Evolutionary conservation across 2,329 filamentous ascomycete genomes (phyloP).

Genomic region (Nigrospora osmanthi): DNA sequence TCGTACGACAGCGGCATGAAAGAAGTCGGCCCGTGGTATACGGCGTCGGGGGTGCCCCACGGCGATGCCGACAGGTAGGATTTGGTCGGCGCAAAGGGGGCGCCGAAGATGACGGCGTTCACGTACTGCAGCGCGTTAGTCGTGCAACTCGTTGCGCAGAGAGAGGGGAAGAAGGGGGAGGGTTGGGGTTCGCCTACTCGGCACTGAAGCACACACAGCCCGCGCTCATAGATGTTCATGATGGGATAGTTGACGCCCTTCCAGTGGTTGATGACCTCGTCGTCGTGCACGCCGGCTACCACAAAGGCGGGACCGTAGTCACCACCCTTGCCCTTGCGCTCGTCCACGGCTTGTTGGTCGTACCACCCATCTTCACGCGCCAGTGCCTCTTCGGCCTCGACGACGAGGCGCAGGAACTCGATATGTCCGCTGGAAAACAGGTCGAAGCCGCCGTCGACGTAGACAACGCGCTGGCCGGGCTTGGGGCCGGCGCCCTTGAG

Average conservation of each 20-base stretch:
- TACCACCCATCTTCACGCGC: constrained; percentile 69
- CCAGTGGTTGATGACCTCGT: constrained; percentile 91
- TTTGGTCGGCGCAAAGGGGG: constrained; percentile 78
- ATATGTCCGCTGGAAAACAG: constrained; percentile 96
- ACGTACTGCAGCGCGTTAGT: constrained; percentile 55
- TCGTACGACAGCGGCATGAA: constrained; percentile 79
- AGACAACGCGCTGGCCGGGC: constrained; percentile 78
- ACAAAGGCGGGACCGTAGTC: constrained; percentile 81
- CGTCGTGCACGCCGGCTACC: constrained; percentile 90
- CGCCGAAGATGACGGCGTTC: constrained; percentile 79
- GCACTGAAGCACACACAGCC: constrained; percentile 91
- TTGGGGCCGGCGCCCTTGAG: constrained; percentile 64
- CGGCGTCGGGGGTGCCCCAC: constrained; percentile 64
- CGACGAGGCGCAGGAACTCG: constrained; percentile 78
- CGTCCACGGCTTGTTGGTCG: constrained; percentile 51
- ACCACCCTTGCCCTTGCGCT: constrained; percentile 56
- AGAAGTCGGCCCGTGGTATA: constrained; percentile 94
- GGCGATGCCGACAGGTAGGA: constrained; percentile 71
- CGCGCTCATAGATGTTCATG: constrained; percentile 98
- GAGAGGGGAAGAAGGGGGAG: background rate
- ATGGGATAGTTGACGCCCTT: constrained; percentile 98
- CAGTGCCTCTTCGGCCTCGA: constrained; percentile 62
- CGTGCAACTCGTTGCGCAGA: background rate
- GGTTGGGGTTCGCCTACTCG: constrained; percentile 46
- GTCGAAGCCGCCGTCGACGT: constrained; percentile 95